Percentiles rank a stretch among this genome's conserved stretches.
Conservation (phyloP, 2,329 filamentous ascomycete species). For the Sclerotinia minor region DNA sequence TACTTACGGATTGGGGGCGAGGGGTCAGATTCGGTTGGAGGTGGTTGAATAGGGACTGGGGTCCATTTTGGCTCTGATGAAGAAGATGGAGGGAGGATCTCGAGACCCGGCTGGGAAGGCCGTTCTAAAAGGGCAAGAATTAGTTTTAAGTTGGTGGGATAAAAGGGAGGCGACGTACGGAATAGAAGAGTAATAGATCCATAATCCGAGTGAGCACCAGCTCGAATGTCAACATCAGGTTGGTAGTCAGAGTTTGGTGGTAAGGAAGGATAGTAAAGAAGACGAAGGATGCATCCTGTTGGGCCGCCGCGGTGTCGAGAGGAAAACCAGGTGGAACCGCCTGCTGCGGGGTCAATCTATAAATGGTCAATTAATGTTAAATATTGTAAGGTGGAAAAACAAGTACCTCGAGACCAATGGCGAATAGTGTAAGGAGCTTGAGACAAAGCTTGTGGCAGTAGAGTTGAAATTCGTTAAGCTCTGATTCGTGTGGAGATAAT, state of each 20-base stretch:
- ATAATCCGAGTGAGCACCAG: slow-evolving; percentile 88
- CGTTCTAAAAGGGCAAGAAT: slow-evolving; percentile 49
- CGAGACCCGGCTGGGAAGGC: slow-evolving; percentile 79
- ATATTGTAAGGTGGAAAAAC: not conserved
- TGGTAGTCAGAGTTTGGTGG: slow-evolving; percentile 46
- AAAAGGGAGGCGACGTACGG: slow-evolving; percentile 42
- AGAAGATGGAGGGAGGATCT: slow-evolving; percentile 65
- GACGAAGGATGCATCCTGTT: slow-evolving; percentile 54
- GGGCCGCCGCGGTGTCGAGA: slow-evolving; percentile 58
- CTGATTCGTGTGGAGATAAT: slow-evolving; percentile 58
- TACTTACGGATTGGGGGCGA: slow-evolving; percentile 20
- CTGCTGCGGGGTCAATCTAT: slow-evolving; percentile 34
- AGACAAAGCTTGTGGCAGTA: slow-evolving; percentile 73
- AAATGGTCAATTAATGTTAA: not conserved
- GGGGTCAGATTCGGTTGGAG: slow-evolving; percentile 55
- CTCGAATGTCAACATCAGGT: slow-evolving; percentile 67
- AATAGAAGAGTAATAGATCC: slow-evolving; percentile 74
- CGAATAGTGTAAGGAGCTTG: slow-evolving; percentile 73
- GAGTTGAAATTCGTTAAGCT: slow-evolving; percentile 66
- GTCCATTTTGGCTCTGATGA: slow-evolving; percentile 51
- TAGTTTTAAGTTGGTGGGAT: not conserved
- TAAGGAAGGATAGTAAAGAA: slow-evolving; percentile 69
- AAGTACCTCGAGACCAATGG: slow-evolving; percentile 67
- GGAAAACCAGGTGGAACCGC: slow-evolving; percentile 50
- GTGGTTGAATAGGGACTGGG: slow-evolving; percentile 66